A percentile compares a stretch with the other conserved stretches of the same genome.
phyloP scores from a whole-genome alignment of 495 filamentous ascomycete genomes.

The Aspergillus indologenus region DNA sequence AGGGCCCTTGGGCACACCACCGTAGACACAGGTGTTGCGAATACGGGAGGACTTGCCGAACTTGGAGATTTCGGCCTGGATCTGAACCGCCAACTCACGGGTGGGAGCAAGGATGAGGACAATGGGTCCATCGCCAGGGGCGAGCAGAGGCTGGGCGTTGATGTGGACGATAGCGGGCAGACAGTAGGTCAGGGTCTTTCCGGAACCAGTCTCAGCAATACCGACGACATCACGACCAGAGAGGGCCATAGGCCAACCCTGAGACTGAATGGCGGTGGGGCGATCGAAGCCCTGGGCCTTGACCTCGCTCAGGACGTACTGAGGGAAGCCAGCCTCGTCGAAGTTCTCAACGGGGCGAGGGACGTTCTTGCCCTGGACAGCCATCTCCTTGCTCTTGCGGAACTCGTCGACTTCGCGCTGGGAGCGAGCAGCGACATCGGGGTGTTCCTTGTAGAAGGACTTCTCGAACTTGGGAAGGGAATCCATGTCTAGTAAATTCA shows the following conservation, averaged over 20 bases:
- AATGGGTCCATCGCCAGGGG: constrained; percentile 96
- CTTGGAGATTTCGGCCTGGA: constrained; percentile 99
- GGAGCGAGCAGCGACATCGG: constrained; percentile 69
- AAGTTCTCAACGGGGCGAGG: constrained; percentile 94
- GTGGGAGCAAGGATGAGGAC: constrained; percentile 94
- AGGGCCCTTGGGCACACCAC: constrained; percentile 93
- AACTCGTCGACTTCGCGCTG: constrained; percentile 80
- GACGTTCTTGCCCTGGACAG: constrained; percentile 70
- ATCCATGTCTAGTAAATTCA: constrained; percentile 56
- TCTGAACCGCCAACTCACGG: constrained; percentile 96
- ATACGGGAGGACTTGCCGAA: constrained; percentile 98
- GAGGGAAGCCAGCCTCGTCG: constrained; percentile 94
- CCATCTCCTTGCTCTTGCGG: constrained; percentile 75
- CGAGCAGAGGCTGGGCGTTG: constrained; percentile 95
- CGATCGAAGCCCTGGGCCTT: constrained; percentile 93
- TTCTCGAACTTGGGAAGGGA: constrained; percentile 96
- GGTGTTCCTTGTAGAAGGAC: constrained; percentile 96
- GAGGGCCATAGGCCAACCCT: constrained; percentile 99
- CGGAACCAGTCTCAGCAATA: constrained; percentile 98
- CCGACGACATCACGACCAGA: constrained; percentile 98
- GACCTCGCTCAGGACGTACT: constrained; percentile 96
- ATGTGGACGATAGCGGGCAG: constrained; percentile 98
- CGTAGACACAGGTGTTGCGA: constrained; percentile 98
- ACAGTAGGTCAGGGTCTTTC: constrained; percentile 98
- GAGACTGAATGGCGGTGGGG: constrained; percentile 94